Evolutionary conservation across 176 grass and related monocot species (phyloP).

Genomic region (Raddia distichophylla): DNA sequence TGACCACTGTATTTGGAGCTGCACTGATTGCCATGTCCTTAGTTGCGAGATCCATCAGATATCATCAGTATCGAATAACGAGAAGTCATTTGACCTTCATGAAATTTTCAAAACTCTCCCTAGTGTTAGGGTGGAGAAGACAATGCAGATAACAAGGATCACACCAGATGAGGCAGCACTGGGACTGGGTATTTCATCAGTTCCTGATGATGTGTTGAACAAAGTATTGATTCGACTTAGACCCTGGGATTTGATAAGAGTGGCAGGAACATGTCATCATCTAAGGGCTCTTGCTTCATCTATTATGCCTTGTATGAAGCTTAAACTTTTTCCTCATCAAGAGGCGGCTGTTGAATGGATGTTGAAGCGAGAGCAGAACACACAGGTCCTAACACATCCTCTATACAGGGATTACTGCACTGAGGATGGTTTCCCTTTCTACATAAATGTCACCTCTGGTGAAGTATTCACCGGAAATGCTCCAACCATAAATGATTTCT

Average conservation of each 20-base stretch:
- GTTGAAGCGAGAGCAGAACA: slow-evolving; percentile 67
- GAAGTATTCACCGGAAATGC: slow-evolving; percentile 58
- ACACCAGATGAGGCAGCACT: slow-evolving; percentile 43
- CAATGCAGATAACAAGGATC: slow-evolving; percentile 53
- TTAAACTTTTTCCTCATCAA: slow-evolving; percentile 95
- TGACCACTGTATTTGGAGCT: slow-evolving; percentile 70
- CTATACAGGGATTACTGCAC: slow-evolving; percentile 78
- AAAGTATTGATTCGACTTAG: slow-evolving; percentile 62
- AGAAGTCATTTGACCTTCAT: slow-evolving; percentile 77
- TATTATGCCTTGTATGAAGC: slow-evolving; percentile 93
- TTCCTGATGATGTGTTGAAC: slow-evolving; percentile 79
- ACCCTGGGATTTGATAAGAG: slow-evolving; percentile 73
- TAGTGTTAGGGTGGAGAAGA: slow-evolving; percentile 63
- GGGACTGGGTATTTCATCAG: slow-evolving; percentile 67
- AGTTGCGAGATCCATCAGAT: slow-evolving; percentile 65
- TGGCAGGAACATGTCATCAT: slow-evolving; percentile 79
- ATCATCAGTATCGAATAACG: slow-evolving; percentile 46
- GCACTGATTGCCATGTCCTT: slow-evolving; percentile 73
- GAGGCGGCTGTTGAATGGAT: slow-evolving; percentile 94
- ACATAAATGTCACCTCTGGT: slow-evolving; percentile 79
- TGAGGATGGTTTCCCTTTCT: slow-evolving; percentile 76
- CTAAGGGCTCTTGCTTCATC: slow-evolving; percentile 67
- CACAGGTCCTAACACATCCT: slow-evolving; percentile 57
- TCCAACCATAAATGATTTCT: slow-evolving; percentile 73
- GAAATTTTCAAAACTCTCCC: slow-evolving; percentile 90